A percentile compares a stretch with the other conserved stretches of the same genome.
phyloP scores from a whole-genome alignment of 805 yeast genomes.

The Schwanniomyces yamadae region DNA sequence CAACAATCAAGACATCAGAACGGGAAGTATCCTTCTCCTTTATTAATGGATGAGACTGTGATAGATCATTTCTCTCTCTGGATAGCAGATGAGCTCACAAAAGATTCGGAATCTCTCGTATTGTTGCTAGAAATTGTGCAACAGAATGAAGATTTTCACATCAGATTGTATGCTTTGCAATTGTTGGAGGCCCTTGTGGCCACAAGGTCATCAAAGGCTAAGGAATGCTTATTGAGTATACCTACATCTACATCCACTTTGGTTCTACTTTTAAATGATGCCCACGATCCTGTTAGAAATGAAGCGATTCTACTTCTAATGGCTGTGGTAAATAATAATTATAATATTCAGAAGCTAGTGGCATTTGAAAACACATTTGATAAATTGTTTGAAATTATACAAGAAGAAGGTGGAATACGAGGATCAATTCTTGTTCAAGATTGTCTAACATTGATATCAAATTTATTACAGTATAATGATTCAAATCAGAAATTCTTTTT shows the following conservation, averaged over 20 bases:
- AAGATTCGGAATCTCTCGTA: constrained; percentile 33
- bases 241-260: constrained; percentile 81
- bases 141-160: constrained; percentile 64
- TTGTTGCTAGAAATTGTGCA: constrained; percentile 44
- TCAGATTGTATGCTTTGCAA: constrained; percentile 78
- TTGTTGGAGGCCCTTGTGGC: constrained; percentile 79
- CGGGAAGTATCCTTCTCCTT: constrained; percentile 78
- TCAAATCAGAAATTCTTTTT: constrained; percentile 87
- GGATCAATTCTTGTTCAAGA: constrained; percentile 92
- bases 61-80: constrained; percentile 88
- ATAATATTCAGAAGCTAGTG: constrained; percentile 85
- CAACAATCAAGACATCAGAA: constrained; percentile 71
- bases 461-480: constrained; percentile 75
- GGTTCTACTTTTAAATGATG: constrained; percentile 50
- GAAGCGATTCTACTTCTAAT: constrained; percentile 82
- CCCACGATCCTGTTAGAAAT: constrained; percentile 80
- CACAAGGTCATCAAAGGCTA: constrained; percentile 70
- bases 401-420: constrained; percentile 83
- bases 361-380: constrained; percentile 95
- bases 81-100: constrained; percentile 92
- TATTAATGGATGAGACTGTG: constrained; percentile 51
- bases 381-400: constrained; percentile 71
- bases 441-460: constrained; percentile 72
- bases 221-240: constrained; percentile 66
- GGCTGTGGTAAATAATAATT: constrained; percentile 77